Base-by-base conservation (phyloP, 2,329 filamentous ascomycete species). In the Microdochium bolleyi region DNA sequence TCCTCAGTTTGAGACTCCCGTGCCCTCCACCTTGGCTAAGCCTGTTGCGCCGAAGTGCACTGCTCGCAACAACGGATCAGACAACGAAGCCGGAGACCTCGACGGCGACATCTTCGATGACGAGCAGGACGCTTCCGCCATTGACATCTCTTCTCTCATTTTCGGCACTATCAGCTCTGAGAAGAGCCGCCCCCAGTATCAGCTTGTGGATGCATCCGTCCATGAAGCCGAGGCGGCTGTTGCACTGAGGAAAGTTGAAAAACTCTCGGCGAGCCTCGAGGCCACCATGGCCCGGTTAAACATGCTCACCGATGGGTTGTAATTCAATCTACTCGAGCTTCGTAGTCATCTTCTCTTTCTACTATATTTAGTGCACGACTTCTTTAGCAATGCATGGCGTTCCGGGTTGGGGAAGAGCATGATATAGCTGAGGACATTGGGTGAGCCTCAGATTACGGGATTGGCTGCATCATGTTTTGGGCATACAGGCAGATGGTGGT, bases 61-160 rank as follows among this genome's bases (percentile, higher is more conserved):
- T 2, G 54, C 56, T 10, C 58, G 67, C 44, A 10, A 51, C 22
- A 56, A 61, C 16, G 57, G 59, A 3, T 55, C 66, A 5, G 56
- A 69, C 49, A 59, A 56, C 4, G 53, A 57, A 1, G 54, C 62
- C 2, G 57, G 64, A 27, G 57, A 65, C 22, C 67, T 70, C 2
- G 78, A 85, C 52, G 73, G 75, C 30, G 79, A 82, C 55, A 84
- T 84, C 51, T 84, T 87, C 62, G 76, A 79, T 52, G 79, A 87
- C 49, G 68, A 72, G 51, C 51, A 64, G 4, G 53, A 54, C 48
- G 54, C 60, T 22, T n/a, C n/a, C n/a, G 44, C 62, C 4, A 25
- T 61, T 2, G 54, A 64, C n/a, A 58, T 65, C 24, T 59, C 67
- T 16, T 50, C 67, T 46, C 71, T 76, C 54, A 54, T 77, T 24